Evolutionary conservation across 1,284 basidiomycete species (phyloP).

Genomic region (Moesziomyces sp.): DNA sequence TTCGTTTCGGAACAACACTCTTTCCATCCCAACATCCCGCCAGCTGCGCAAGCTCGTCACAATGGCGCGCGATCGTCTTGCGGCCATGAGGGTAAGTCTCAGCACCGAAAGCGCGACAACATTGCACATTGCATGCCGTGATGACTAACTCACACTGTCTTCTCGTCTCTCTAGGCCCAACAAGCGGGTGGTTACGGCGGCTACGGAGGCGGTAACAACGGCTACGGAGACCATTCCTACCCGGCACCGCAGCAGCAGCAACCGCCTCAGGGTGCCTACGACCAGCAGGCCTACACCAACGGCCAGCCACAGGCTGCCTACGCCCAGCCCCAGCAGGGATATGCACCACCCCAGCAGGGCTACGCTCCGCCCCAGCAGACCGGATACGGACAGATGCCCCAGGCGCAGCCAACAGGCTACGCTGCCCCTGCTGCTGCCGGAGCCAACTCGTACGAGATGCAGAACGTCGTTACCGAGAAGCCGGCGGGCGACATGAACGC

Average conservation of each 20-base stretch:
- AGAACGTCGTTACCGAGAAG: conserved; percentile 45
- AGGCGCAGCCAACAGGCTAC: conserved; percentile 26
- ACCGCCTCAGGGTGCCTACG: conserved; percentile 21
- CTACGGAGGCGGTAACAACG: conserved; percentile 62
- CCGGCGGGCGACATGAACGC: conserved; percentile 50
- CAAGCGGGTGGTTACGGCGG: conserved; percentile 64
- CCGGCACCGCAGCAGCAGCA: conserved; percentile 62
- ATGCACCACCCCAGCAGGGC: conserved; percentile 2
- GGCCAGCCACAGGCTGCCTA: not conserved
- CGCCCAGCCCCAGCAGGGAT: conserved; percentile 13
- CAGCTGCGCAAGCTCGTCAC: conserved; percentile 2
- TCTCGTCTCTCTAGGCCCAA: conserved; percentile 36
- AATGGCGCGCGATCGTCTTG: conserved; percentile 57
- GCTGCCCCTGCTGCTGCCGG: conserved; percentile 16
- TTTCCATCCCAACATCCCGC: not conserved
- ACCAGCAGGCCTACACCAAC: conserved; percentile 18
- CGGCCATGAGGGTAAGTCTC: conserved; percentile 52
- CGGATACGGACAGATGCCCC: conserved; percentile 38
- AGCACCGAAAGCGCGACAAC: no score
- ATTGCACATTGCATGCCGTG: not conserved
- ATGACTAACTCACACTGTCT: conserved; percentile 8
- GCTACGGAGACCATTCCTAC: conserved; percentile 67
- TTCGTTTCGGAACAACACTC: not conserved
- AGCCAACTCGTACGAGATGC: conserved; percentile 53
- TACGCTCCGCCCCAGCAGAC: conserved; percentile 12